Evolutionary conservation across 768 basidiomycete species (phyloP), one percentile per base, ranked within the genome.

Genomic region (Asterophora lycoperdoides): DNA sequence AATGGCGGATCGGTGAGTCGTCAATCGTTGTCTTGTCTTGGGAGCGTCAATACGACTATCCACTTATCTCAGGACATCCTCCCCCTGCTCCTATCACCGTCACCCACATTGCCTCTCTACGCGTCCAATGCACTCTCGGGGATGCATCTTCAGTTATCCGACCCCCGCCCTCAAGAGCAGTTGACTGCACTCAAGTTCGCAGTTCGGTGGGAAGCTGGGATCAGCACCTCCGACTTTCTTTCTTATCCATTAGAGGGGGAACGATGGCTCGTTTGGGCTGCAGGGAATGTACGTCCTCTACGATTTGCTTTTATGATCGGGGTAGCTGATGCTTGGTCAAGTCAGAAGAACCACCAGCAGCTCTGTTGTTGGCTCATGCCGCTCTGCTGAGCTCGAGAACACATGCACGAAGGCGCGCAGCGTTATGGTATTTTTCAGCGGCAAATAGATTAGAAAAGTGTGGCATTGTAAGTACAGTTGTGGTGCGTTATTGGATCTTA

Each of bases 241-340:
- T 69, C 73, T 40, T 64, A 71, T 40, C 59, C 68, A 9, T 60
- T 90, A 26, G 86, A 87, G 58, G 90, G 89, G 2, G 90, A 93
- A 55, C 73, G 86, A 47, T 93, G 90, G 90, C 68, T 93, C 5
- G 86, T 89, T 14, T 88, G 81, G 81, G 89, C 90, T 35, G 88
- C 90, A 19, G 85, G 83, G 55, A 81, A 81, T 66, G 89, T 92
- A 70, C 49, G 83, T 54, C 14, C n/a, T 14, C 8, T 38, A 13
- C 18, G 7, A 17, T 34, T 30, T 28, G 29, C 18, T 11, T 6
- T 23, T 6, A 23, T 28, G 29, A 35, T 28, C 28, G 8, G 35
- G 53, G 19, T 55, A 51, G 49, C 60, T 71, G 53, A 66, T 59
- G 55, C 44, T 60, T 55, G 42, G 46, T 58, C 61, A 46, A 92